These are phyloP conservation scores for Osmanthus fragrans DNA, from an alignment of 257 asterid species.

Conservation along the genomic window DNA sequence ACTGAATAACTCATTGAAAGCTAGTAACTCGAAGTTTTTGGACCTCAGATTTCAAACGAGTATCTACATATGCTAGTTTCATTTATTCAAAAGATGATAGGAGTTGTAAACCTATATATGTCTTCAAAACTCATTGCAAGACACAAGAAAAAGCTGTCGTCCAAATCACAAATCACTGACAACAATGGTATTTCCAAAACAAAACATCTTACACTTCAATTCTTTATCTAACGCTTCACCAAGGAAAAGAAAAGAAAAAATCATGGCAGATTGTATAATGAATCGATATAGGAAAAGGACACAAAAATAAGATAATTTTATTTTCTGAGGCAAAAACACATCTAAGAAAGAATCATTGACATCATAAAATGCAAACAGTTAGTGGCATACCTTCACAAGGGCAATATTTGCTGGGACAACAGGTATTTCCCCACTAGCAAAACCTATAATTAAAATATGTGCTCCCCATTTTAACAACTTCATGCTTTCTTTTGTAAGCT, in stretches of 20 bases:
- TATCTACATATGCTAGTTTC: background rate
- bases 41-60: background rate
- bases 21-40: background rate
- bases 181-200: background rate
- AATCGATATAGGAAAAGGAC: background rate
- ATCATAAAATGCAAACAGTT: background rate
- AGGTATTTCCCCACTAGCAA: conserved; percentile 96
- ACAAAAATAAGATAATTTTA: background rate
- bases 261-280: too few relatives aligned
- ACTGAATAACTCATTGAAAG: background rate
- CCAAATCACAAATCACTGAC: background rate
- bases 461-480: conserved; percentile 95
- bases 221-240: too few relatives aligned
- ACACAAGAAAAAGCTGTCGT: background rate
- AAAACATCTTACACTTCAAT: too few relatives aligned
- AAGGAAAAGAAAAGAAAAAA: too few relatives aligned
- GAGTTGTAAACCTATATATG: background rate
- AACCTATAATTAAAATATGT: conserved; percentile 86
- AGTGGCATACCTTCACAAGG: conserved; percentile 72
- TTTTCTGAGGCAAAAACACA: background rate
- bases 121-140: background rate
- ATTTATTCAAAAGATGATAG: background rate
- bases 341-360: background rate
- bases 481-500: conserved; percentile 73
- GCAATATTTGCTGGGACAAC: conserved; percentile 84